Conservation (phyloP, 441 rosid species). For the Populus hybrid region DNA sequence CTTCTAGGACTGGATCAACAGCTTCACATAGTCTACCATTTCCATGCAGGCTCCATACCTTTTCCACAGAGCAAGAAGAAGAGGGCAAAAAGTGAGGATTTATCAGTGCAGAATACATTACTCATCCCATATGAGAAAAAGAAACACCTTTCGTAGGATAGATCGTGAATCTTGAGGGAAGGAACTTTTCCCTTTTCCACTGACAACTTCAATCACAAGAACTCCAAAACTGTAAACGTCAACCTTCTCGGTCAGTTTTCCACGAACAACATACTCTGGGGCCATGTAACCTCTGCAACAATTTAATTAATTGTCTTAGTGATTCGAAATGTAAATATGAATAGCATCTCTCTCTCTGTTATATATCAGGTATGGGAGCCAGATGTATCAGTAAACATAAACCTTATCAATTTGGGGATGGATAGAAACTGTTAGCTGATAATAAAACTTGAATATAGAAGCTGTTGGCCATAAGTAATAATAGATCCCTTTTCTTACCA, state of each 20-base stretch:
- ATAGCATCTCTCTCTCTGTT: not conserved
- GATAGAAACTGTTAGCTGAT: too few relatives aligned
- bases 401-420: not conserved
- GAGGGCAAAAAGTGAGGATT: not conserved
- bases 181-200: slow-evolving; percentile 50
- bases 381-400: not conserved
- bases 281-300: slow-evolving; percentile 85
- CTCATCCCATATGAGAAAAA: not conserved
- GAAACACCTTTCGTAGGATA: slow-evolving; percentile 54
- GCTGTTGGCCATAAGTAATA: too few relatives aligned
- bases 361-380: too few relatives aligned
- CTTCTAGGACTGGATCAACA: slow-evolving; percentile 56
- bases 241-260: slow-evolving; percentile 76
- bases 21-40: slow-evolving; percentile 41
- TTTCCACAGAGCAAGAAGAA: not conserved
- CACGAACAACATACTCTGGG: slow-evolving; percentile 74
- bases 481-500: too few relatives aligned
- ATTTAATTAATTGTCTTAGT: not conserved
- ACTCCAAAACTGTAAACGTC: slow-evolving; percentile 88
- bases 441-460: too few relatives aligned
- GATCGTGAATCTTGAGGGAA: slow-evolving; percentile 39
- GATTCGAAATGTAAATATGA: not conserved
- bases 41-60: slow-evolving; percentile 65
- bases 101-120: not conserved
- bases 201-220: slow-evolving; percentile 58